phyloP scores from a whole-genome alignment of 2,329 filamentous ascomycete species.

The Colletotrichum nymphaeae region DNA sequence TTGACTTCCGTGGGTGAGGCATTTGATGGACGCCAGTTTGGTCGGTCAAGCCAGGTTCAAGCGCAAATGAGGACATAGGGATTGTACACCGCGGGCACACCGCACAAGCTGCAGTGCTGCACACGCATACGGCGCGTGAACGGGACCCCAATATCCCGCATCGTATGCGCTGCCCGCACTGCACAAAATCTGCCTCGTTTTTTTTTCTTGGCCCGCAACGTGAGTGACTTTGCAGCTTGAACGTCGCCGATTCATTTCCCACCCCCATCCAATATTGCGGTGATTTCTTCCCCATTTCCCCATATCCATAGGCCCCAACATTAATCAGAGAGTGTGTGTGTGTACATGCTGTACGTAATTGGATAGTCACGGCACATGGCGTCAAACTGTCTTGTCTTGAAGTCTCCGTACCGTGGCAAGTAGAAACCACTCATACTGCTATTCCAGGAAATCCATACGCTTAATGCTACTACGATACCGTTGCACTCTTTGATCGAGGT shows the following conservation, averaged over 20 bases:
- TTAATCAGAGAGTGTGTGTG: not conserved
- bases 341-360: not conserved
- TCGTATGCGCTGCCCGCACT: constrained; percentile 3
- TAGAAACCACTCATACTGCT: not conserved
- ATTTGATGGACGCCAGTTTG: not conserved
- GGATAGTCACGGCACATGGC: not conserved
- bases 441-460: constrained; percentile 18
- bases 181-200: constrained; percentile 19
- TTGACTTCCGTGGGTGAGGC: not conserved
- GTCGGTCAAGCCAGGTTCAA: not conserved
- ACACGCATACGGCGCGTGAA: not conserved
- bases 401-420: not conserved
- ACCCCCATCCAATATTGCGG: constrained; percentile 25
- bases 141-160: constrained; percentile 9
- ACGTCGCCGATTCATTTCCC: constrained; percentile 24
- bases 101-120: not conserved
- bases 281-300: constrained; percentile 14
- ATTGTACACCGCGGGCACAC: not conserved
- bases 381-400: not conserved
- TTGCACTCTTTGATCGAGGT: constrained; percentile 12
- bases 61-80: not conserved
- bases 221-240: not conserved
- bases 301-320: constrained; percentile 5
- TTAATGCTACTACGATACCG: not conserved
- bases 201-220: constrained; percentile 14